phyloP scores from a whole-genome alignment of 768 basidiomycete species.

The Boletus vinaceobasis region DNA sequence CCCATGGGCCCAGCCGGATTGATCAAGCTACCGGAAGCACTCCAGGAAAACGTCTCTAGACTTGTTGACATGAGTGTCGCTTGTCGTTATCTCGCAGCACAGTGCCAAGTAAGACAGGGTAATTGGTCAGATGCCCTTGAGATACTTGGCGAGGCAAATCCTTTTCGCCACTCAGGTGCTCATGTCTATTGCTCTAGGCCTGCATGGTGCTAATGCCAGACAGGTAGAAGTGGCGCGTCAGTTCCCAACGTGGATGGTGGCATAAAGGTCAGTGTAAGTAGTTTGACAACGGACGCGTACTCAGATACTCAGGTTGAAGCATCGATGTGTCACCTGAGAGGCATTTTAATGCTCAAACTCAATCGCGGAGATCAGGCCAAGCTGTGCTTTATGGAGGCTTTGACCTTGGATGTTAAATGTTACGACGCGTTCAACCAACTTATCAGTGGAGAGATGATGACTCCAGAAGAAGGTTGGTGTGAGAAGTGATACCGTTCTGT shows the following conservation, averaged over 20 bases:
- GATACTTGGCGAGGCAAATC: constrained; percentile 90
- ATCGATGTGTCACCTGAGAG: constrained; percentile 94
- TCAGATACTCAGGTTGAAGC: constrained; percentile 75
- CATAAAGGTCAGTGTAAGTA: constrained; percentile 66
- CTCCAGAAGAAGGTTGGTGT: constrained; percentile 84
- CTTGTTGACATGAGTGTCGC: constrained; percentile 94
- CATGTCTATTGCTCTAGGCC: neutral
- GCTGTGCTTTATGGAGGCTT: constrained; percentile 92
- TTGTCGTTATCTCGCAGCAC: constrained; percentile 94
- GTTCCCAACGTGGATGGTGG: constrained; percentile 86
- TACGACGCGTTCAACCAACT: constrained; percentile 94
- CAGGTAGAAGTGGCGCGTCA: constrained; percentile 64
- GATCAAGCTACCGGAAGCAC: constrained; percentile 63
- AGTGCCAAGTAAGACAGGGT: constrained; percentile 88
- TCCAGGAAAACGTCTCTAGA: constrained; percentile 64
- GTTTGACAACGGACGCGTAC: neutral
- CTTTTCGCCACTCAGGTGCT: constrained; percentile 71
- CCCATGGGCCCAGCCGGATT: constrained; percentile 72
- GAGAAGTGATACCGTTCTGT: neutral
- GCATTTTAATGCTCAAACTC: constrained; percentile 89
- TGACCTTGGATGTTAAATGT: constrained; percentile 93
- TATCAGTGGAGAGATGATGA: constrained; percentile 93
- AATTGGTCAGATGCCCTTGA: constrained; percentile 91
- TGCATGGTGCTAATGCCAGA: constrained; percentile 8
- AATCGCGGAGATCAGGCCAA: constrained; percentile 91